A percentile compares a stretch with the other conserved stretches of the same genome.
Evolutionary conservation across 176 grass and related monocot species (phyloP).

Genomic region (maize (Zea mays)): DNA sequence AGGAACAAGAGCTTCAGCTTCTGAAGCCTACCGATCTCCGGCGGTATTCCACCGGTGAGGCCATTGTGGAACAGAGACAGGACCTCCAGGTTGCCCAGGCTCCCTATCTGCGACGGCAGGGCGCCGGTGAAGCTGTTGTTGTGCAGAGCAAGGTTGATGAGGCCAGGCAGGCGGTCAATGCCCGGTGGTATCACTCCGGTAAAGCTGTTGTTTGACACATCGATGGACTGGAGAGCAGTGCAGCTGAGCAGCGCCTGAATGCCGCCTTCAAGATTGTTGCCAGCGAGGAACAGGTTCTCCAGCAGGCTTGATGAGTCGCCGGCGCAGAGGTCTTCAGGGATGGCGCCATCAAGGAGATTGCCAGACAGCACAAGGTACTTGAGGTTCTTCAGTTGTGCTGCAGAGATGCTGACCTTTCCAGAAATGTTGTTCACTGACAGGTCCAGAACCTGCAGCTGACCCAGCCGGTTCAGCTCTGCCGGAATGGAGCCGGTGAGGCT

Average conservation of each 20-base stretch:
- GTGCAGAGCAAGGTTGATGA: constrained; percentile 77
- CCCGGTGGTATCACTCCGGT: constrained; percentile 46
- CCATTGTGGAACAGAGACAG: constrained; percentile 84
- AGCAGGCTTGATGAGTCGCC: constrained; percentile 64
- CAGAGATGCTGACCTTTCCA: constrained; percentile 56
- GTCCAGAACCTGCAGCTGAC: constrained; percentile 64
- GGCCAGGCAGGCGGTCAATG: constrained; percentile 57
- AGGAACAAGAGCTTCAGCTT: constrained; percentile 63
- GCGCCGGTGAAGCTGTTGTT: constrained; percentile 79
- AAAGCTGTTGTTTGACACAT: constrained; percentile 78
- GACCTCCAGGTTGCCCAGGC: constrained; percentile 72
- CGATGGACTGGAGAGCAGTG: constrained; percentile 53
- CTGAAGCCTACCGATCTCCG: constrained; percentile 67
- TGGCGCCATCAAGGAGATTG: constrained; percentile 64
- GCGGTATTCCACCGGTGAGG: constrained; percentile 60
- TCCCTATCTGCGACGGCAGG: constrained; percentile 61
- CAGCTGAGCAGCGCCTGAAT: constrained; percentile 55
- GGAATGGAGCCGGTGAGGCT: constrained; percentile 59
- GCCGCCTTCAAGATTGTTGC: constrained; percentile 58
- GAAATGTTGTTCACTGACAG: constrained; percentile 77
- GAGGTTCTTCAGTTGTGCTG: constrained; percentile 55
- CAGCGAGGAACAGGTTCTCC: constrained; percentile 61
- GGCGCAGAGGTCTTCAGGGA: constrained; percentile 49
- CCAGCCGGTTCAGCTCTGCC: constrained; percentile 61
- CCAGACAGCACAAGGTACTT: constrained; percentile 68